Evolutionary conservation across 2,329 filamentous ascomycete genomes (phyloP).

Genomic region (Penicillium olsonii): DNA sequence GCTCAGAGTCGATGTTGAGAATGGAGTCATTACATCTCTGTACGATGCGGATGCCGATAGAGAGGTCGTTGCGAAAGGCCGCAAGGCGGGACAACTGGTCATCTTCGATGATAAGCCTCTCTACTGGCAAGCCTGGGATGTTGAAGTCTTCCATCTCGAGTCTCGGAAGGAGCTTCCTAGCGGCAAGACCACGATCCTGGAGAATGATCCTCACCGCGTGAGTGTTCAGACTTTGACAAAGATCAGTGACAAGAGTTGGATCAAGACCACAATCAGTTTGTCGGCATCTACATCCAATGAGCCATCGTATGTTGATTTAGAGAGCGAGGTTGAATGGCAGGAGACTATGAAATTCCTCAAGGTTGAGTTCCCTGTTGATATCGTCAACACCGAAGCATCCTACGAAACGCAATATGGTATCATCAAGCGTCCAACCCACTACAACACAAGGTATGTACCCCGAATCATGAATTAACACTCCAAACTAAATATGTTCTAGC

Average conservation of each 20-base stretch:
- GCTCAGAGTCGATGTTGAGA: conserved; percentile 69
- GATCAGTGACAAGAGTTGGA: conserved; percentile 83
- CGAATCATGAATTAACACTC: neutral
- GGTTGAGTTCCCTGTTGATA: conserved; percentile 93
- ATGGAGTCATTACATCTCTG: conserved; percentile 80
- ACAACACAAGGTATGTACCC: conserved; percentile 78
- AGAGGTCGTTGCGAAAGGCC: conserved; percentile 71
- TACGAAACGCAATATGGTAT: conserved; percentile 96
- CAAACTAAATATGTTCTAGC: conserved; percentile 39
- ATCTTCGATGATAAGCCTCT: conserved; percentile 96
- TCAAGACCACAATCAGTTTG: conserved; percentile 83
- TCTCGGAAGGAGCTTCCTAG: conserved; percentile 75
- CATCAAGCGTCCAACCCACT: conserved; percentile 87
- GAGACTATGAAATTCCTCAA: conserved; percentile 98
- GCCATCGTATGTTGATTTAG: conserved; percentile 72
- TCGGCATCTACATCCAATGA: conserved; percentile 66
- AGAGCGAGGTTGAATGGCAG: conserved; percentile 90
- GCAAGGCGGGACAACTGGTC: conserved; percentile 86
- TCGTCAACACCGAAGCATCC: conserved; percentile 85
- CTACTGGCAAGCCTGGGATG: conserved; percentile 98
- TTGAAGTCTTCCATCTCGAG: conserved; percentile 92
- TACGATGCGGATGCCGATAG: conserved; percentile 72
- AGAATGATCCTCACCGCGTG: conserved; percentile 72
- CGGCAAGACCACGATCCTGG: conserved; percentile 68
- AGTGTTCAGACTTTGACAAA: conserved; percentile 81